Conservation (phyloP, 306 rosid genomes). For the Nissolia schottii region DNA sequence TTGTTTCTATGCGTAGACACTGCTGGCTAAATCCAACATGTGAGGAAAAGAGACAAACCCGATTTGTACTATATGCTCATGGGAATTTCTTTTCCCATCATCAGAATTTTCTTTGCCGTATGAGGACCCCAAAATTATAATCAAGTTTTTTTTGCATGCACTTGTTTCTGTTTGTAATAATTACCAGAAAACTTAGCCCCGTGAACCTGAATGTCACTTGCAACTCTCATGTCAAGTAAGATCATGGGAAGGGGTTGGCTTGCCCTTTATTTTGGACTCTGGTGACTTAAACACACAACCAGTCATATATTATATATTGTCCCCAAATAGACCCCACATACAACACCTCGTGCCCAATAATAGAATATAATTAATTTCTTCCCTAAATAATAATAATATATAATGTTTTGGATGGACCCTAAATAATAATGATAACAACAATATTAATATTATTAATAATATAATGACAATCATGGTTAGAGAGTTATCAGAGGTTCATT, state of each 20-base stretch:
- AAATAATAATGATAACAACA: no score
- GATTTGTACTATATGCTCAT: slow-evolving; percentile 34
- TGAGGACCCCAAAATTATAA: slow-evolving; percentile 9
- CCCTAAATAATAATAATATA: background rate
- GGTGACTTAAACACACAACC: slow-evolving; percentile 29
- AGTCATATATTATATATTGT: no score
- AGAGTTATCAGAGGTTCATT: slow-evolving; percentile 8
- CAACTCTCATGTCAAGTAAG: slow-evolving; percentile 43
- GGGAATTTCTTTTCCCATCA: slow-evolving; percentile 24
- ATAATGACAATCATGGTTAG: background rate
- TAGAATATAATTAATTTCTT: background rate
- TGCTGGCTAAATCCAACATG: slow-evolving; percentile 53
- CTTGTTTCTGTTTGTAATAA: slow-evolving; percentile 34
- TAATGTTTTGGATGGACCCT: no score
- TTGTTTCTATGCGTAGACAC: slow-evolving; percentile 32
- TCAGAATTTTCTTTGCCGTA: background rate
- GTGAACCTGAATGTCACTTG: slow-evolving; percentile 53
- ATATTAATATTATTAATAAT: no score
- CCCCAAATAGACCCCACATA: slow-evolving; percentile 15
- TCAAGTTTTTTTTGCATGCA: slow-evolving; percentile 3
- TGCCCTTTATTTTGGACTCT: slow-evolving; percentile 29
- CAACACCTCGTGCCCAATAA: slow-evolving; percentile 2
- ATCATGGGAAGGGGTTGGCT: slow-evolving; percentile 13
- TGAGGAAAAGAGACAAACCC: slow-evolving; percentile 74
- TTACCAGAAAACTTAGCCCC: slow-evolving; percentile 52